Percentiles rank a stretch among this genome's conserved stretches.
phyloP scores from a whole-genome alignment of 2,329 filamentous ascomycete genomes.

The Monilinia aucupariae region DNA sequence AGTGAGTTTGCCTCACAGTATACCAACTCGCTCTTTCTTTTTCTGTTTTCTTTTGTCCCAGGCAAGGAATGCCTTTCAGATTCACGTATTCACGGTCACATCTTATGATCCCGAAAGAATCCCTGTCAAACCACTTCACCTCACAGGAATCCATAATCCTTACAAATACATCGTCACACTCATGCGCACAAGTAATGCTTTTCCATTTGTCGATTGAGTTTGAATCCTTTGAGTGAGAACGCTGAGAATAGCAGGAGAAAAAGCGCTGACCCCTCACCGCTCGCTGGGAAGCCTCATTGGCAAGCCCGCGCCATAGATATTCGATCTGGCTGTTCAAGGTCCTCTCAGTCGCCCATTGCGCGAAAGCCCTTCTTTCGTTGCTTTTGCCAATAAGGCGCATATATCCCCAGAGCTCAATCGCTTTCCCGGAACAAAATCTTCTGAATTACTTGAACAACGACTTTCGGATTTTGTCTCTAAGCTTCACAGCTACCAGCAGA shows the following conservation, averaged over 20 bases:
- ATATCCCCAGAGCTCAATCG: slow-evolving; percentile 30
- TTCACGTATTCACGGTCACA: slow-evolving; percentile 16
- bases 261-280: slow-evolving; percentile 26
- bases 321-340: slow-evolving; percentile 41
- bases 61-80: slow-evolving; percentile 20
- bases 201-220: slow-evolving; percentile 22
- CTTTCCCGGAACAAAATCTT: slow-evolving; percentile 29
- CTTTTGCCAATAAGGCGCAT: slow-evolving; percentile 33
- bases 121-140: slow-evolving; percentile 31
- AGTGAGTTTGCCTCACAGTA: slow-evolving; percentile 19
- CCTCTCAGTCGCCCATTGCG: slow-evolving; percentile 34
- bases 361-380: slow-evolving; percentile 34
- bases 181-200: slow-evolving; percentile 26
- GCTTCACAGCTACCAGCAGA: slow-evolving; percentile 36
- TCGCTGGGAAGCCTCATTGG: slow-evolving; percentile 30
- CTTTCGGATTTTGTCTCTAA: slow-evolving; percentile 34
- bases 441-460: slow-evolving; percentile 31
- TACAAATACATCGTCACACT: slow-evolving; percentile 24
- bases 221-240: slow-evolving; percentile 20
- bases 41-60: slow-evolving; percentile 16
- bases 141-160: slow-evolving; percentile 25
- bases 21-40: slow-evolving; percentile 18
- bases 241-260: slow-evolving; percentile 25
- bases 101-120: slow-evolving; percentile 22
- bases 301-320: slow-evolving; percentile 25